These are phyloP conservation scores for Metschnikowia reukaufii DNA, from an alignment of 805 yeast species.

Conservation along the genomic window DNA sequence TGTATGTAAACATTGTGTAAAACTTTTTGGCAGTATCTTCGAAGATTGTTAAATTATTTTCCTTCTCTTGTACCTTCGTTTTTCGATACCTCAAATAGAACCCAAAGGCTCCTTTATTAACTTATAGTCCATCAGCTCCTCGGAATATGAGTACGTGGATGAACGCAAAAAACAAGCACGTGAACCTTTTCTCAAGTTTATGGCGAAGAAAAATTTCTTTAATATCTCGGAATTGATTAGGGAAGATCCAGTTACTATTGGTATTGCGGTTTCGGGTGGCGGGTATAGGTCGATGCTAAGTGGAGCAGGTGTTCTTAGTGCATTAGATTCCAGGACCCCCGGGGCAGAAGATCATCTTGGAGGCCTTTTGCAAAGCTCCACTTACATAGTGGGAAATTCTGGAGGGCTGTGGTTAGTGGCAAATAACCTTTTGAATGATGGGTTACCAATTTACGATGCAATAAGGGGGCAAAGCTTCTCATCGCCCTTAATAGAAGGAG, in stretches of 20 bases:
- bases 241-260: conserved; percentile 27
- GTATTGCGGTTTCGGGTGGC: conserved; percentile 50
- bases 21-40: background rate
- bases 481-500: conserved; percentile 53
- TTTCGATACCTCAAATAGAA: background rate
- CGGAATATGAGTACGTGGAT: conserved; percentile 28
- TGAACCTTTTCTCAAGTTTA: conserved; percentile 26
- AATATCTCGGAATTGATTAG: background rate
- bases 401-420: conserved; percentile 76
- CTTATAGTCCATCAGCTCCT: conserved; percentile 7
- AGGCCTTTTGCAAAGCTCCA: conserved; percentile 53
- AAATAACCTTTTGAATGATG: conserved; percentile 36
- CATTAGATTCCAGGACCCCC: conserved; percentile 48
- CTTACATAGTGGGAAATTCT: conserved; percentile 64
- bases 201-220: conserved; percentile 21
- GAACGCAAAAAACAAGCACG: conserved; percentile 33
- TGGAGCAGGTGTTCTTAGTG: conserved; percentile 56
- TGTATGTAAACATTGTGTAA: conserved; percentile 10
- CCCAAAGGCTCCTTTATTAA: background rate
- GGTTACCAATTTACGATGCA: conserved; percentile 23
- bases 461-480: conserved; percentile 29
- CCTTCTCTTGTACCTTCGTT: background rate
- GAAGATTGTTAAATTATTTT: background rate
- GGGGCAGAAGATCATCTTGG: conserved; percentile 37
- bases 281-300: conserved; percentile 60